Base-by-base conservation (phyloP, 2,329 filamentous ascomycete species). In the Nemania sp. region DNA sequence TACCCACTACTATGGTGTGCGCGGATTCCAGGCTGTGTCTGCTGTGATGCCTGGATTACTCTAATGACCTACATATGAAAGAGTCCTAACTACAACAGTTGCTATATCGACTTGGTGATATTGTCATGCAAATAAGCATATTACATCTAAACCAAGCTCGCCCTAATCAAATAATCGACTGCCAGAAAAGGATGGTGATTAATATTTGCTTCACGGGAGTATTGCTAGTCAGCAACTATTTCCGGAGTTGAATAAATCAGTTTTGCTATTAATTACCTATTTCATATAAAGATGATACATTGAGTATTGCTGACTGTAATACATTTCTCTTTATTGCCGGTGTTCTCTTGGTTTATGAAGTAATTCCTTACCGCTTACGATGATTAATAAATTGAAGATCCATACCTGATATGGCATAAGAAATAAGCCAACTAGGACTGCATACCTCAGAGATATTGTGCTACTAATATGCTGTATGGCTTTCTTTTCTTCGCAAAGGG, bases 81-180 rank as follows among this genome's bases (percentile, higher is more conserved):
- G n/a, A 42, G 40, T 48, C 13, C 11, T n/a, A n/a, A 11, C 2
- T 4, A 47, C 15, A 18, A 37, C 40, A 45, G 35, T 29, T 3
- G 2, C 35, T 3, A 29, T 2, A 32, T 29, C 13, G 3, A 46
- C 12, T 50, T 1, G 17, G 15, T 25, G 18, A 9, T 3, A n/a
- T 10, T 42, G 45, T 25, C 2, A 12, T 15, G 5, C 3, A 29
- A n/a, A 47, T 37, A 53, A 52, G 47, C 32, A 25, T n/a, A 48
- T 53, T n/a, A 57, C 53, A n/a, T n/a, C 40, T 57, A 40, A 60
- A 52, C n/a, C n/a, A 56, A 18, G 5, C 29, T 47, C 5, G 15
- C 13, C 13, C 5, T 37, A 18, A 29, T 48, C 25, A 7, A 29
- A 29, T 29, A 29, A 7, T 29, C 7, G 7, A 29, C 25, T 3